These are phyloP conservation scores for Murraya paniculata DNA, from an alignment of 345 rosid species.

Conservation along the genomic window DNA sequence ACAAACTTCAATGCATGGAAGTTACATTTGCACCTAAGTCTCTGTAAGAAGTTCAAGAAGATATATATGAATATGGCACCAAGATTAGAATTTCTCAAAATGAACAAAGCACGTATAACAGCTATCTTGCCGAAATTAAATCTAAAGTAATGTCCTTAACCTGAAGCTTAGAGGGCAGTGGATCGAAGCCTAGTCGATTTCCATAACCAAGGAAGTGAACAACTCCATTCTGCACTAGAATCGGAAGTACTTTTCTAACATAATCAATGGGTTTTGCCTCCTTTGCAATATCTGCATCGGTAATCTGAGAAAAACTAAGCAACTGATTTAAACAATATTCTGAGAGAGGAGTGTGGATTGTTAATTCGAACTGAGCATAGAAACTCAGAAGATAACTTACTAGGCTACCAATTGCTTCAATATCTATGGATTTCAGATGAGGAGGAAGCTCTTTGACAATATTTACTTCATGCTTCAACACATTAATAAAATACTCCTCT, in stretches of 20 bases:
- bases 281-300: slow-evolving; percentile 77
- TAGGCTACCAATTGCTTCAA: slow-evolving; percentile 66
- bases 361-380: background rate
- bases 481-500: slow-evolving; percentile 55
- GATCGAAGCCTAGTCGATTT: slow-evolving; percentile 90
- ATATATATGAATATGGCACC: background rate
- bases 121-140: background rate
- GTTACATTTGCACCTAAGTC: slow-evolving; percentile 89
- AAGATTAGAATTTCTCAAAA: background rate
- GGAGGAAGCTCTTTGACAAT: slow-evolving; percentile 79
- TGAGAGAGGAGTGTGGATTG: background rate
- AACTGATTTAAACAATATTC: slow-evolving; percentile 6
- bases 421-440: slow-evolving; percentile 47
- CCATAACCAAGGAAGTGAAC: slow-evolving; percentile 91
- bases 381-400: slow-evolving; percentile 33
- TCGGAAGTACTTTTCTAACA: slow-evolving; percentile 54
- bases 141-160: slow-evolving; percentile 28
- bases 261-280: slow-evolving; percentile 80
- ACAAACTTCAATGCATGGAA: slow-evolving; percentile 78
- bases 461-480: slow-evolving; percentile 57
- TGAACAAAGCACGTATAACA: background rate
- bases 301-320: slow-evolving; percentile 48
- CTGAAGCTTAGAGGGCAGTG: slow-evolving; percentile 73
- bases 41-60: slow-evolving; percentile 37
- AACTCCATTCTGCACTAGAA: slow-evolving; percentile 49